Conservation (phyloP, 139 green algal species). For the Microglena sp. region DNA sequence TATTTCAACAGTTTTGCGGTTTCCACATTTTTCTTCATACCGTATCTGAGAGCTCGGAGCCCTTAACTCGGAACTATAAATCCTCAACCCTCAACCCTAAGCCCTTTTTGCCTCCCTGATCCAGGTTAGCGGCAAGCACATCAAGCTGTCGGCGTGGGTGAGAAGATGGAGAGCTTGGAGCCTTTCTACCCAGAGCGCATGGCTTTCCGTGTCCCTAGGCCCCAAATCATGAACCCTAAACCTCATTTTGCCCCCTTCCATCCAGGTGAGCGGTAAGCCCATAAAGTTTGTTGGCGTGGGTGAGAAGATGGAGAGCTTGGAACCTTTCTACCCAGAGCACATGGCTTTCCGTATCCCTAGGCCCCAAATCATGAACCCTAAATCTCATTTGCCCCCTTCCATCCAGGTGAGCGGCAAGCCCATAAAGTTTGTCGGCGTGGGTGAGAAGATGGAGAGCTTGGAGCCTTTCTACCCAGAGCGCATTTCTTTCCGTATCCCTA, state of each 20-base stretch:
- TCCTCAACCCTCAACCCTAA: not conserved
- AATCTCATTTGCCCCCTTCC: slow-evolving; percentile 77
- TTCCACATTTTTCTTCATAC: too few species aligned
- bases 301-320: slow-evolving; percentile 92
- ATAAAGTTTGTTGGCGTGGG: slow-evolving; percentile 98
- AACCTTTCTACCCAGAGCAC: slow-evolving; percentile 96
- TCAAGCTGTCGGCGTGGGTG: slow-evolving; percentile 88
- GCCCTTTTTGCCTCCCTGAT: too few species aligned
- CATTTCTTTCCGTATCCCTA: slow-evolving; percentile 81
- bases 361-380: slow-evolving; percentile 92
- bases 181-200: slow-evolving; percentile 97
- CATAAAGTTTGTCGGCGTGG: slow-evolving; percentile 95
- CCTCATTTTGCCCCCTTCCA: slow-evolving; percentile 65
- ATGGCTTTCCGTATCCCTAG: slow-evolving; percentile 91
- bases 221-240: slow-evolving; percentile 69
- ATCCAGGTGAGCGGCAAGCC: slow-evolving; percentile 78
- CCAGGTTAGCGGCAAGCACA: too few species aligned
- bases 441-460: slow-evolving; percentile 90
- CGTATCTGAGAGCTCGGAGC: slow-evolving; percentile 87
- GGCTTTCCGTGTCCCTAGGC: slow-evolving; percentile 87
- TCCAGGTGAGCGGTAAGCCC: slow-evolving; percentile 70
- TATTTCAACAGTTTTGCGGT: too few species aligned
- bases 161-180: slow-evolving; percentile 94
- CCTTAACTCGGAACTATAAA: too few species aligned
- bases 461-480: slow-evolving; percentile 95